These are phyloP conservation scores for Cladosporium sp. DNA, from an alignment of 2,329 filamentous ascomycete species.

Conservation along the genomic window DNA sequence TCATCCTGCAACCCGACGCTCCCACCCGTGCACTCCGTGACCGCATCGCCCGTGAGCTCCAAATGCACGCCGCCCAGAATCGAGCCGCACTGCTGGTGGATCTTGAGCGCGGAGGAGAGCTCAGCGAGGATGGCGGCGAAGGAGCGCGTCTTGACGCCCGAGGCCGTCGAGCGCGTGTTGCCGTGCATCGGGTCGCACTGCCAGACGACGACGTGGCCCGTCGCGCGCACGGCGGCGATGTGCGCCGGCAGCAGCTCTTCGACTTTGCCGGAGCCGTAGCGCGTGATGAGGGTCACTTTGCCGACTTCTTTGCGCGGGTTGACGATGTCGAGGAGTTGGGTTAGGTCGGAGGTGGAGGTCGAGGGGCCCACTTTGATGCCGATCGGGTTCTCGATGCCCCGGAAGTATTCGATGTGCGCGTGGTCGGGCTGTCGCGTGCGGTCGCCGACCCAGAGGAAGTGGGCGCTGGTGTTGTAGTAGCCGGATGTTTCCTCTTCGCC, in stretches of 20 bases:
- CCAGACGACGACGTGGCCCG: slow-evolving; percentile 77
- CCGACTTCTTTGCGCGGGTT: slow-evolving; percentile 78
- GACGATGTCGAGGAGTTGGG: slow-evolving; percentile 72
- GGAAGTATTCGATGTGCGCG: slow-evolving; percentile 95
- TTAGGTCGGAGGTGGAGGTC: slow-evolving; percentile 69
- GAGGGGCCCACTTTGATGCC: slow-evolving; percentile 93
- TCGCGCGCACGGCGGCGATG: slow-evolving; percentile 80
- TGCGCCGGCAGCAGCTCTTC: slow-evolving; percentile 69
- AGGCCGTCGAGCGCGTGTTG: slow-evolving; percentile 59
- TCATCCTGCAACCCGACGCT: slow-evolving; percentile 82
- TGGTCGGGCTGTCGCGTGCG: slow-evolving; percentile 89
- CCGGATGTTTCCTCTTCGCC: slow-evolving; percentile 41
- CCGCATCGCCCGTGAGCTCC: slow-evolving; percentile 89
- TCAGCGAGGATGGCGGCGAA: slow-evolving; percentile 89
- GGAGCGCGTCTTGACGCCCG: slow-evolving; percentile 83
- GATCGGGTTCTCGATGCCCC: slow-evolving; percentile 90
- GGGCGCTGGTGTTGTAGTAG: slow-evolving; percentile 90
- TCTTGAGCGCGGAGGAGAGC: slow-evolving; percentile 71
- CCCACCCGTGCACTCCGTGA: slow-evolving; percentile 92
- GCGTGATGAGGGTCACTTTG: slow-evolving; percentile 93
- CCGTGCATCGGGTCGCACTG: slow-evolving; percentile 99
- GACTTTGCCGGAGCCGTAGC: slow-evolving; percentile 80
- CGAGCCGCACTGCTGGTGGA: slow-evolving; percentile 76
- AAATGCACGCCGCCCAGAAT: slow-evolving; percentile 92
- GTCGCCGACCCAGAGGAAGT: slow-evolving; percentile 98